Base-by-base conservation (phyloP, 2,329 filamentous ascomycete genomes). In the Xylariaceae sp. region DNA sequence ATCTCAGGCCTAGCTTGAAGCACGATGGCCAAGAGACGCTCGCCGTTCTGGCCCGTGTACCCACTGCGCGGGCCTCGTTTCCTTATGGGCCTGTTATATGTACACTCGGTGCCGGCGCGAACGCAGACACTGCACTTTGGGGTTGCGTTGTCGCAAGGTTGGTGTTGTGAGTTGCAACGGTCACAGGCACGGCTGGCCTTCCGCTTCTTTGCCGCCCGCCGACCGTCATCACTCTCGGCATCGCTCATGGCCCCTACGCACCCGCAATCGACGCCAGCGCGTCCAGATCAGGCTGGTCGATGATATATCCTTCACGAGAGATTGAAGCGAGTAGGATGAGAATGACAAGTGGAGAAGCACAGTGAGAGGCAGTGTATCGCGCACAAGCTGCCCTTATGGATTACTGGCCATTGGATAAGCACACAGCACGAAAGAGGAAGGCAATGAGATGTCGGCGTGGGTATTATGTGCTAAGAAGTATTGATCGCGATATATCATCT, bases 71-170 rank as follows among this genome's bases (percentile, higher is more conserved):
- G 65, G 18, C 65, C 65, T 38, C 65, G 54, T 41, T 67, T 67
- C 22, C 65, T 63, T 17, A 67, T 58, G n/a, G 65, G 65, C 38
- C 65, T 51, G 50, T 67, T 64, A 44, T 67, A 67, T 10, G 65
- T 67, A 49, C 65, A 67, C 2, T 66, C 64, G 9, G 63, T 63
- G 17, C 64, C 64, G n/a, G 64, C 64, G 15, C 64, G 62, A 46
- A 70, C 68, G 45, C 73, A 75, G 39, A 75, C 72, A 56, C 71
- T 66, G 55, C 73, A 75, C 41, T 72, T 68, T n/a, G 73, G 73
- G 40, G 65, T 62, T 43, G 70, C 71, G 52, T 75, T 75, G 60
- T 75, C 73, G 58, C 73, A 75, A 6, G 73, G 72, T 60, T 75
- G 72, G 52, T 75, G 72, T 58, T 75, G 73, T 46, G 71, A 68